These are phyloP conservation scores for Cladosporium austrohemisphaericum DNA, from an alignment of 2,329 filamentous ascomycete species.

Conservation along the genomic window DNA sequence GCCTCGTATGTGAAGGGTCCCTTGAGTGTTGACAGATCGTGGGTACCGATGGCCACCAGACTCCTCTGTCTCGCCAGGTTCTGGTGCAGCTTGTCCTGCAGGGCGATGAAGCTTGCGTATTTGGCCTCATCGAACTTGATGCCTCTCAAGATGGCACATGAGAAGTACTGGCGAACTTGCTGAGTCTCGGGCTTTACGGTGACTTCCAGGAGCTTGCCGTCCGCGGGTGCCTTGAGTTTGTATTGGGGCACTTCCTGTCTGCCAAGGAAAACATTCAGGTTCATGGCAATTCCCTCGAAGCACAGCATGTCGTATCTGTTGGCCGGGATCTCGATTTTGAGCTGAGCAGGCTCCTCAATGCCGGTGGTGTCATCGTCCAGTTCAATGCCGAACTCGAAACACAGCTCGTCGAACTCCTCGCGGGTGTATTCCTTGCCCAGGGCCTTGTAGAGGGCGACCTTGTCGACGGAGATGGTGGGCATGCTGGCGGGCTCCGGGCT, in stretches of 20 bases:
- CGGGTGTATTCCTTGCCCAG: constrained; percentile 88
- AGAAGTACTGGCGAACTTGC: constrained; percentile 80
- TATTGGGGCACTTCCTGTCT: constrained; percentile 75
- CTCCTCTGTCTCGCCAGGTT: constrained; percentile 92
- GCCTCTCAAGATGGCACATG: constrained; percentile 82
- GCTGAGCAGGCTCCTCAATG: constrained; percentile 80
- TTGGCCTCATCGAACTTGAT: constrained; percentile 86
- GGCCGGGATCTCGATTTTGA: constrained; percentile 97
- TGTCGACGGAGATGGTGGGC: constrained; percentile 97
- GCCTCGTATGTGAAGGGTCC: constrained; percentile 98
- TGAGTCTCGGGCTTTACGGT: constrained; percentile 64
- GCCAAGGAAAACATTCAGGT: constrained; percentile 90
- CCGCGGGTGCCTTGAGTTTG: constrained; percentile 66
- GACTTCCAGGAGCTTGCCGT: constrained; percentile 73
- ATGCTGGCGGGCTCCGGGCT: constrained; percentile 52
- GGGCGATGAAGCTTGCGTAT: constrained; percentile 94
- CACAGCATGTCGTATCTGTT: constrained; percentile 92
- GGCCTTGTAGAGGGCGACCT: constrained; percentile 90
- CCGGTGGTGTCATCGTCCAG: constrained; percentile 91
- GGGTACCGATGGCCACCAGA: constrained; percentile 93
- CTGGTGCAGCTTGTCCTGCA: constrained; percentile 97
- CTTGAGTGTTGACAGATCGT: constrained; percentile 88
- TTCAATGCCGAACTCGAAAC: constrained; percentile 98
- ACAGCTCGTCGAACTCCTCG: constrained; percentile 92
- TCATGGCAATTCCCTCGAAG: constrained; percentile 92